Conservation (phyloP, 2,329 filamentous ascomycete species). For the Colletotrichum siamense region DNA sequence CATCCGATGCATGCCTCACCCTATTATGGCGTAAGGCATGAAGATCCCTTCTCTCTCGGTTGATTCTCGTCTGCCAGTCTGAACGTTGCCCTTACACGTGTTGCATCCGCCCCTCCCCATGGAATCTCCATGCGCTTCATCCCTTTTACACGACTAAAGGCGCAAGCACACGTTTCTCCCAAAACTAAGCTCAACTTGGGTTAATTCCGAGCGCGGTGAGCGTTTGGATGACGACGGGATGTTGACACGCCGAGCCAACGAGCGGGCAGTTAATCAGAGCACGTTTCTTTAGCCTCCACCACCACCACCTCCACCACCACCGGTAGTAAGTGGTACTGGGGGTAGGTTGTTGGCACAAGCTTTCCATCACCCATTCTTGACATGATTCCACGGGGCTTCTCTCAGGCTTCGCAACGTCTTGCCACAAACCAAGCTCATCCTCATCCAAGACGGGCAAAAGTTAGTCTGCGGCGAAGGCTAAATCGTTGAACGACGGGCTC, state of each 20-base stretch:
- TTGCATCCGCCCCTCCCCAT: neutral
- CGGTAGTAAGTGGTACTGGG: neutral
- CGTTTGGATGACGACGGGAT: constrained; percentile 6
- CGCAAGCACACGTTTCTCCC: neutral
- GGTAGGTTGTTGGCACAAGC: too few species aligned
- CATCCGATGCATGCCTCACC: neutral
- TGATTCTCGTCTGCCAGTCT: neutral
- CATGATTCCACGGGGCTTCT: constrained; percentile 4
- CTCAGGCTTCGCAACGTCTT: neutral
- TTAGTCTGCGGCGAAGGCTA: neutral
- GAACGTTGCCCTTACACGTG: neutral
- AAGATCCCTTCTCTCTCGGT: neutral
- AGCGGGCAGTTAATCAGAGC: neutral
- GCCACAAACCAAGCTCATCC: neutral
- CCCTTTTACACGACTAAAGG: neutral
- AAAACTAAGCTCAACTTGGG: neutral
- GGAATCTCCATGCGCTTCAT: neutral
- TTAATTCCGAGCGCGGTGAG: neutral
- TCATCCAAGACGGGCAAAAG: neutral
- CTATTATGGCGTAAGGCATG: neutral
- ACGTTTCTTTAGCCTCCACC: neutral
- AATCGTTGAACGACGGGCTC: neutral
- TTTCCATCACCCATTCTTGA: neutral
- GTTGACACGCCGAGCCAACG: constrained; percentile 2
- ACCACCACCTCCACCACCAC: neutral